Evolutionary conservation across 768 basidiomycete genomes (phyloP).

Genomic region (Dioszegia hungarica): DNA sequence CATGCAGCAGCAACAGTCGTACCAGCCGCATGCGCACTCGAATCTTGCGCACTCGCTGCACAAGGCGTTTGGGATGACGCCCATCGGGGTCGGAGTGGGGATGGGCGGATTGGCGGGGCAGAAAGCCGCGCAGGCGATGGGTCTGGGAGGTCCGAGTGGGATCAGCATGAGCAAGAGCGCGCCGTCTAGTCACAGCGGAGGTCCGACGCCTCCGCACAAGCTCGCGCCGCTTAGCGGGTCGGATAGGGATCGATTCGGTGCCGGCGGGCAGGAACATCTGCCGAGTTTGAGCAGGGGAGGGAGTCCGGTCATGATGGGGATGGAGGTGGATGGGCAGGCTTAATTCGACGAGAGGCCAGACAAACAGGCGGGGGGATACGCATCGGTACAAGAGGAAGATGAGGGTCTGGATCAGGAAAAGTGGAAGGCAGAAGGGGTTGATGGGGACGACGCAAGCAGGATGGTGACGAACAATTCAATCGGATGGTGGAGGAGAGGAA

Average conservation of each 20-base stretch:
- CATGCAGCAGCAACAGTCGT: neutral
- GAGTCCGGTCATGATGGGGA: conserved; percentile 35
- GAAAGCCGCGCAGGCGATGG: neutral
- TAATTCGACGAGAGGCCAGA: conserved; percentile 10
- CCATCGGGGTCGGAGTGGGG: conserved; percentile 9
- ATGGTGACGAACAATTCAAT: too few species aligned
- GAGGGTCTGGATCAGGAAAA: neutral
- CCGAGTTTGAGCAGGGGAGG: conserved; percentile 42
- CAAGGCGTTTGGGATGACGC: conserved; percentile 83
- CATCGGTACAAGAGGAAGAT: neutral
- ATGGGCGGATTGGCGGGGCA: conserved; percentile 5
- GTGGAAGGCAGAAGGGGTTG: too few species aligned
- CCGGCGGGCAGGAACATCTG: conserved; percentile 15
- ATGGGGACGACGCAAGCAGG: too few species aligned
- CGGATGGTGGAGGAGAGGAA: too few species aligned
- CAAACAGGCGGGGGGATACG: neutral
- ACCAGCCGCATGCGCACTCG: conserved; percentile 2
- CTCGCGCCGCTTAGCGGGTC: conserved; percentile 35
- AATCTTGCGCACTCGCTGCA: conserved; percentile 79
- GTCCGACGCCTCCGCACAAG: conserved; percentile 23
- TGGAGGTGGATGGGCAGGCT: conserved; percentile 45
- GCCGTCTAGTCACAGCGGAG: neutral
- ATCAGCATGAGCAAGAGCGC: neutral
- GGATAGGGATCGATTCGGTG: conserved; percentile 1
- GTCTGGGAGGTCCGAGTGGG: neutral